Base-by-base conservation (phyloP, 352 stramenopile species). In the Globisporangium nunn region DNA sequence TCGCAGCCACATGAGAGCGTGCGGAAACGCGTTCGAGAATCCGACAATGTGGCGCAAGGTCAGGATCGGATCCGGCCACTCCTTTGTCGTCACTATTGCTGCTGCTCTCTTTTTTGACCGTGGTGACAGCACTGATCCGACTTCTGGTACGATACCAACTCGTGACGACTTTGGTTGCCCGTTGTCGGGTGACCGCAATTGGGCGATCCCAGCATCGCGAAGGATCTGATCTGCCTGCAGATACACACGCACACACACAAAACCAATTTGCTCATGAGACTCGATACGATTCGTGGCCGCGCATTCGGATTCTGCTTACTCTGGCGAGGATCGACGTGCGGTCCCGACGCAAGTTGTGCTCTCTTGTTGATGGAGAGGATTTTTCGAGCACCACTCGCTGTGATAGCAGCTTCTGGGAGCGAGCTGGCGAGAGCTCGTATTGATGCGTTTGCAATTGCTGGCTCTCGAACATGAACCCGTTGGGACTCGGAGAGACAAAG, bases 41-140 rank as follows among this genome's bases (percentile, higher is more conserved):
- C 80, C 80, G 43, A 89, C 71, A 52, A 93, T 67, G 14, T 78
- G 73, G 23, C 66, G 58, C 17, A 93, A 63, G 6, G 71, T 64
- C 23, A 90, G 65, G 46, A 90, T 83, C 8, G 79, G 79, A 52
- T 89, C 75, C 17, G 79, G 78, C 78, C 75, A 88, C 47, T 84
- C 72, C 1, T 63, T 69, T 57, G 64, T 61, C 2, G 69, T 83
- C n/a, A 63, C 64, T 8, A 54, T 67, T 5, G 73, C 68, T 5
- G 69, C 43, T 12, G 37, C 40, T 56, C 57, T 54, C 45, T 33
- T 45, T 18, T 50, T 37, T 17, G 6, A 29, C 23, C 44, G 44
- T 11, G 44, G 17, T 1, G 18, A 28, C 4, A 3, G 18, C 44
- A 49, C 10, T 6, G 44, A 49, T 3, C 23, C 8, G n/a, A 17